Evolutionary conservation across 495 filamentous ascomycete species (phyloP).

Genomic region (Aspergillus diversus): DNA sequence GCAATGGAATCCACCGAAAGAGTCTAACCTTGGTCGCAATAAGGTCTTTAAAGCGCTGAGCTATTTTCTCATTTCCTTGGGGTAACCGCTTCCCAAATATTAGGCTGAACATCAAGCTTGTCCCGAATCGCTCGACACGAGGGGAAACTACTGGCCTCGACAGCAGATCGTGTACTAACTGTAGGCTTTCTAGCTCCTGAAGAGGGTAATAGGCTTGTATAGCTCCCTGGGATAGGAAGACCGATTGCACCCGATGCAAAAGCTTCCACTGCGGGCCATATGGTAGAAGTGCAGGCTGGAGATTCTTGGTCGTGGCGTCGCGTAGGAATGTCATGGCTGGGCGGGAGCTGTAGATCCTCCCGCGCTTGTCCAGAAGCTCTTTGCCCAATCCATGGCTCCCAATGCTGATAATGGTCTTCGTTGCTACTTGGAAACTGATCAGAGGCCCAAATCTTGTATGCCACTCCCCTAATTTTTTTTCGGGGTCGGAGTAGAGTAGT

Average conservation of each 20-base stretch:
- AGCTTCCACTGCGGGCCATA: background rate
- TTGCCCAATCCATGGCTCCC: background rate
- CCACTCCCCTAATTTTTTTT: background rate
- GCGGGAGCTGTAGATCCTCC: background rate
- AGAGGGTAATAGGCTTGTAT: background rate
- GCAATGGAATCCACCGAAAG: background rate
- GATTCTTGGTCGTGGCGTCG: background rate
- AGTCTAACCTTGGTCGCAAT: background rate
- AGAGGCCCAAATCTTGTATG: background rate
- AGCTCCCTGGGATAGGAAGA: background rate
- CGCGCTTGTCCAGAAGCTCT: background rate
- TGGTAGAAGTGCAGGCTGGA: constrained; percentile 1
- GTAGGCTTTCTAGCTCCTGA: background rate
- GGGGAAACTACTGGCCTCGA: background rate
- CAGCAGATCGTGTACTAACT: background rate
- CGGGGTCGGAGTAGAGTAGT: background rate
- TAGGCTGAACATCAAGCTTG: background rate
- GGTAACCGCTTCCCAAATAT: background rate
- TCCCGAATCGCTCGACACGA: background rate
- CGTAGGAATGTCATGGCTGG: background rate
- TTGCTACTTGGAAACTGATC: background rate
- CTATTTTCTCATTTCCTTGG: background rate
- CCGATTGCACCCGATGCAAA: background rate
- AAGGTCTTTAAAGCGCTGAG: background rate
- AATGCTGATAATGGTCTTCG: background rate